Percentiles rank a stretch among this genome's conserved stretches.
These are phyloP conservation scores for Suillus subaureus DNA, from an alignment of 768 basidiomycete species.

Conservation along the genomic window DNA sequence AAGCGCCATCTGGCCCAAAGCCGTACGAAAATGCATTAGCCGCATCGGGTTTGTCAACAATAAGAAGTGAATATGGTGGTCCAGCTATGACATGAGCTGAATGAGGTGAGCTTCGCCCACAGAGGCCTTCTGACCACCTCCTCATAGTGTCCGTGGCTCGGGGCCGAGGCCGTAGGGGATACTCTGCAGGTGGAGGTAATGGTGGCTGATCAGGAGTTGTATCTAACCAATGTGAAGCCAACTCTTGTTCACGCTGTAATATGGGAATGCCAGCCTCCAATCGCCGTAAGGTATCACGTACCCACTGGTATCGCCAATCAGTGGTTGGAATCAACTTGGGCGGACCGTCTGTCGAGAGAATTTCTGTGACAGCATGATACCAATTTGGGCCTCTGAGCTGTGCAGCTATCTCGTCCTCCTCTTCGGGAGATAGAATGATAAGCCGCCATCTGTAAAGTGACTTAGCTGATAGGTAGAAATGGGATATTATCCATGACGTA, in stretches of 20 bases:
- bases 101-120: conserved; percentile 42
- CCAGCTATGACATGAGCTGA: conserved; percentile 66
- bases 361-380: conserved; percentile 81
- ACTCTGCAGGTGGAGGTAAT: conserved; percentile 78
- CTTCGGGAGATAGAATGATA: conserved; percentile 88
- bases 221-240: conserved; percentile 59
- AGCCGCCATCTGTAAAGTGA: conserved; percentile 68
- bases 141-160: conserved; percentile 75
- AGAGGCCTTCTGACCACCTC: conserved; percentile 51
- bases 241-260: conserved; percentile 59
- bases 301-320: conserved; percentile 94
- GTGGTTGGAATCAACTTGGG: conserved; percentile 64
- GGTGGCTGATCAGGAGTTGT: conserved; percentile 52
- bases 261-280: conserved; percentile 77
- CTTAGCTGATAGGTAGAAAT: conserved; percentile 8
- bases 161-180: conserved; percentile 83
- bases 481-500: conserved; percentile 35
- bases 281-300: conserved; percentile 71
- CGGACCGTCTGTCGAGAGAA: conserved; percentile 67
- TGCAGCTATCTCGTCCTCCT: conserved; percentile 86
- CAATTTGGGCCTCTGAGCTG: conserved; percentile 85
- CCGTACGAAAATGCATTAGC: conserved; percentile 96
- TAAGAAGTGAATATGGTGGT: conserved; percentile 85
- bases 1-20: conserved; percentile 88
- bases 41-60: conserved; percentile 84